A percentile compares a stretch with the other conserved stretches of the same genome.
phyloP scores from a whole-genome alignment of 805 yeast genomes.

The Wickerhamiella musiphila region DNA sequence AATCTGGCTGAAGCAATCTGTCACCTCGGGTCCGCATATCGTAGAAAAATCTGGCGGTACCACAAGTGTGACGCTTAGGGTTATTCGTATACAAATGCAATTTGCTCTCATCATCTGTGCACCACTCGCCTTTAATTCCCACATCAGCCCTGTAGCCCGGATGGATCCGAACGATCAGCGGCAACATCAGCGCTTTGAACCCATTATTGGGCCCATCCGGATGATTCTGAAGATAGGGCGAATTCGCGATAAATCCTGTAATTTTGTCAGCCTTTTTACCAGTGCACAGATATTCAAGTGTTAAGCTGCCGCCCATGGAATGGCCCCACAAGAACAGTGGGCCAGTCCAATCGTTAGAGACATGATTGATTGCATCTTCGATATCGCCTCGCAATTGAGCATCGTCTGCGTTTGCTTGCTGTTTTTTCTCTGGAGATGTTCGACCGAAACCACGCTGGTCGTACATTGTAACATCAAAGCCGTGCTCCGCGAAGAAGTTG shows the following conservation, averaged over 20 bases:
- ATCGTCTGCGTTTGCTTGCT: conserved; percentile 22
- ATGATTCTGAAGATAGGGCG: conserved; percentile 20
- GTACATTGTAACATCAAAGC: conserved; percentile 22
- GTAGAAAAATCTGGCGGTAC: conserved; percentile 19
- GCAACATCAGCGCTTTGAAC: conserved; percentile 14
- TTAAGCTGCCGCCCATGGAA: conserved; percentile 26
- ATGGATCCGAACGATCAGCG: conserved; percentile 13
- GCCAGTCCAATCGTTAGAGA: conserved; percentile 10
- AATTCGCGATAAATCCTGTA: conserved; percentile 20
- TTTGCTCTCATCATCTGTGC: conserved; percentile 17
- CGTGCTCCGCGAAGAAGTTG: conserved; percentile 17
- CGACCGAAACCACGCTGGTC: conserved; percentile 27
- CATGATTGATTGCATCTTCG: conserved; percentile 17
- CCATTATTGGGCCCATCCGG: conserved; percentile 14
- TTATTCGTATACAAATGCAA: conserved; percentile 15
- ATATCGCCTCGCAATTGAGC: conserved; percentile 19
- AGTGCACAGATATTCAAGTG: conserved; percentile 21
- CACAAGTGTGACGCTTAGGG: conserved; percentile 14
- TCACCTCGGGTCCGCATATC: conserved; percentile 23
- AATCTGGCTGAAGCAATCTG: conserved; percentile 17
- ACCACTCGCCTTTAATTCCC: conserved; percentile 12
- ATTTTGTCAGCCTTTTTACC: conserved; percentile 20
- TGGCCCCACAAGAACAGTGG: conserved; percentile 22
- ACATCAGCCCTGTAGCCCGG: conserved; percentile 17
- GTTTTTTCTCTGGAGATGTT: conserved; percentile 17